Evolutionary conservation across 1,139 yeast species (phyloP).

Genomic region (Candida sp.): DNA sequence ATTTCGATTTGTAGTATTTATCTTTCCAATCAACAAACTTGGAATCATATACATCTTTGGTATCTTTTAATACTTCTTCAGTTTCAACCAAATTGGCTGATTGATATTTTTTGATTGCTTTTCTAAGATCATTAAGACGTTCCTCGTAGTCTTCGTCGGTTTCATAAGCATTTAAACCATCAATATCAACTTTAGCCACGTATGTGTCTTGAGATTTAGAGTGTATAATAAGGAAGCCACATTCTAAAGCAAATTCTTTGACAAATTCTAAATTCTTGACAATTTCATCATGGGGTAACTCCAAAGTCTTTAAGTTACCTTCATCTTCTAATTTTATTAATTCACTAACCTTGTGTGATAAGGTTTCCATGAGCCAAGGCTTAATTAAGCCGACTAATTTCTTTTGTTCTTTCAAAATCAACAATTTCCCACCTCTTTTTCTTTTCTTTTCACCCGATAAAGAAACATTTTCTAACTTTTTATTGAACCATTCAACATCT

Average conservation of each 20-base stretch:
- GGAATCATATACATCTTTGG: conserved; percentile 63
- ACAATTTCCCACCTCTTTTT: conserved; percentile 59
- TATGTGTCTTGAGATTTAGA: conserved; percentile 53
- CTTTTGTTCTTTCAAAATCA: conserved; percentile 72
- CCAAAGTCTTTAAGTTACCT: conserved; percentile 44
- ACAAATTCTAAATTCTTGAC: conserved; percentile 54
- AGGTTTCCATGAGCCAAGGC: conserved; percentile 62
- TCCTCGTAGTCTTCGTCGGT: conserved; percentile 58
- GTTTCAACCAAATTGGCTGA: conserved; percentile 64
- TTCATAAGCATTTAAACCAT: conserved; percentile 67
- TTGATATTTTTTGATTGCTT: conserved; percentile 62
- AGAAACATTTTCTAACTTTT: conserved; percentile 77
- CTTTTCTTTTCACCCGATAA: conserved; percentile 69
- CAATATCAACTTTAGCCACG: conserved; percentile 63
- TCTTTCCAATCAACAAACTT: conserved; percentile 85
- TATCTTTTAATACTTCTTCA: conserved; percentile 57
- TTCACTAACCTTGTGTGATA: conserved; percentile 23
- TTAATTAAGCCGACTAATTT: conserved; percentile 56
- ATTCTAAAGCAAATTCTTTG: conserved; percentile 59
- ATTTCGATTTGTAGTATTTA: conserved; percentile 73
- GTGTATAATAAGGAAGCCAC: conserved; percentile 65
- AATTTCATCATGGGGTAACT: conserved; percentile 47
- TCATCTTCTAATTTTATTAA: conserved; percentile 37
- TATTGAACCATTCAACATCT: conserved; percentile 90
- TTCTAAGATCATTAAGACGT: conserved; percentile 41